Evolutionary conservation across 2,329 filamentous ascomycete genomes (phyloP), one percentile per base, ranked within the genome.

Genomic region (Clathrospora elynae): DNA sequence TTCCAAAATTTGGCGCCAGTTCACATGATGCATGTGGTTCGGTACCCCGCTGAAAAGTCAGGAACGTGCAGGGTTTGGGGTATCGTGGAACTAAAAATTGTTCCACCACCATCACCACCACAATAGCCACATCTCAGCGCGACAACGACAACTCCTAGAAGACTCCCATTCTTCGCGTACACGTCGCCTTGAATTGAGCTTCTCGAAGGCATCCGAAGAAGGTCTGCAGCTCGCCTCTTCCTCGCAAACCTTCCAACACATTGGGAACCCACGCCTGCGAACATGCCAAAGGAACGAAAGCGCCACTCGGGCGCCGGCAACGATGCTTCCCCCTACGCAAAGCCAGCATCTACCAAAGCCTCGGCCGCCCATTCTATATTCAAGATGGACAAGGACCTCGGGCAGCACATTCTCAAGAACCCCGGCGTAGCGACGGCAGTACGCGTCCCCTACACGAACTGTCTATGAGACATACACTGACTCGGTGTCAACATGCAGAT

Each of bases 351-450:
- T 3, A 53, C 63, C 37, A 81, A 82, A 67, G 64, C 75, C 14
- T 70, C 72, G 25, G 73, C 75, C 5, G 76, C 77, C 28, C 90
- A 95, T 75, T 91, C 88, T 61, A 89, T 96, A 72, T 97, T 97
- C 82, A 95, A 95, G 71, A 95, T 96, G 83, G 96, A 95, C 77
- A 93, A 87, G 59, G 83, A 92, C 70, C 82, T 93, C 55, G 90
- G 92, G 60, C 84, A 88, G 67, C 90, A 97, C 71, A 93, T 99
- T 14, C 80, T 97, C 55, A 96, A 96, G 71, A 95, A 95, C 70
- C 88, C 88, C 1, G 87, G 88, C 62, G 87, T 95, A 34, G 87
- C 88, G 4, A 84, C 88, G 65, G 84, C 84, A 36, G n/a, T n/a
- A n/a, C n/a, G n/a, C n/a, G n/a, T n/a, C n/a, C n/a, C n/a, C n/a